Evolutionary conservation across 2,329 filamentous ascomycete species (phyloP), one percentile per base, ranked within the genome.

Genomic region (Aspergillus novoparasiticus): DNA sequence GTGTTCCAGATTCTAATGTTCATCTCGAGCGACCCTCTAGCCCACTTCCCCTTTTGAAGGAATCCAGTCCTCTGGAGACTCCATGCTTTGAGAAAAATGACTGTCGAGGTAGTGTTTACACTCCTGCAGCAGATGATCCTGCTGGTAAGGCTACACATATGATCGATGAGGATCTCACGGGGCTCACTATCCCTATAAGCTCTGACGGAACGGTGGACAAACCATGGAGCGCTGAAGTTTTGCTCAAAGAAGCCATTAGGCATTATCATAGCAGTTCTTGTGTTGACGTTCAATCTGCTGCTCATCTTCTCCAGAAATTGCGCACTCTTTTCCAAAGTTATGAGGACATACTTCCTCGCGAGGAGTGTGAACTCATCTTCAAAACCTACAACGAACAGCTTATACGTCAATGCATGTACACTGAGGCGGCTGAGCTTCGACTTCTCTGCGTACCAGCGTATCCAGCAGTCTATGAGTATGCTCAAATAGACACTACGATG

Each of bases 331-430:
- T 79, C 56, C 66, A 71, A 10, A 74, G 77, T 16, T 76, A 73
- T 54, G 77, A 79, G 45, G 63, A 72, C 28, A 76, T 81, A 23
- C 68, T 80, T 51, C 77, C 78, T 1, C 76, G 75, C 41, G 71
- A 77, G 58, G 84, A 88, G 68, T 79, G 84, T 56, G 85, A 88
- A 70, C 77, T 80, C 53, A 84, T 88, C 48, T 81, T 88, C 48
- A 79, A 82, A 46, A 78, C 82, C 4, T 89, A 89, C 72, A 85
- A 89, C 72, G 81, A 83, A 57, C 84, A 85, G 61, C 78, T 89
- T 12, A 66, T 80, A 32, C 75, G 78, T 39, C 78, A 80, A 54
- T 76, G 74, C n/a, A 79, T 80, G 77, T 76, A 78, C 53, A 63
- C 79, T 19, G 78, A 80, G 65, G 86, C 86, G 6, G 84, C 85